Evolutionary conservation across 371 early-diverging fungal species (phyloP), one percentile per base, ranked within the genome.

Genomic region (Mortierella sp.): DNA sequence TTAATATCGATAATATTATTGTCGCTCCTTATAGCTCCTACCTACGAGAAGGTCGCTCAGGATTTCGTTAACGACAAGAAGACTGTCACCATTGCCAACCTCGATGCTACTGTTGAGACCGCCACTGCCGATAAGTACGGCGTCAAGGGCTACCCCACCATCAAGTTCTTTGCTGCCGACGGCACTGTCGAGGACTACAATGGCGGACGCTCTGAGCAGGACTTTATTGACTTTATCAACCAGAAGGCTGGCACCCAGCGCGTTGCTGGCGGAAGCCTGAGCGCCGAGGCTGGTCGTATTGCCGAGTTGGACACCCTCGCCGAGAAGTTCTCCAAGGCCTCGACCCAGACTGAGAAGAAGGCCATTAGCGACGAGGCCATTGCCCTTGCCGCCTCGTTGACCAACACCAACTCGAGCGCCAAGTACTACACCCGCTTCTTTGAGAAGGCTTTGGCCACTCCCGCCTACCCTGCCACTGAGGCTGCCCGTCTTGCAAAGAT

Each of bases 191-290:
- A 93, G 74, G 91, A 91, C 59, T 98, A 96, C 87, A 92, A 94
- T 43, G 95, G 94, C 64, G 93, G 91, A 53, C 95, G 98, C 81
- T 83, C 91, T 69, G 95, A 96, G 87, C 92, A 92, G 83, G 96
- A 92, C 79, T 95, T 98, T 86, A 89, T 98, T 69, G 91, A 92
- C 13, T 98, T 93, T 88, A 91, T 98, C 87, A 98, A 98, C 93
- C 90, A 95, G 82, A 92, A 97, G 73, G 93, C 95, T 81, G 95
- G 95, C 43, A 96, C 98, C 14, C 88, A 95, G 54, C 95, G 98
- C 78, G 81, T 91, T 72, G 91, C 91, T 13, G 97, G 96, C 64
- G 98, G 98, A 71, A 46, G 64, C 28, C 64, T 80, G 71, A 69
- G 50, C 37, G 14, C 73, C 24, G 73, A 91, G 88, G 96, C 96